Evolutionary conservation across 2,329 filamentous ascomycete genomes (phyloP), one percentile per base, ranked within the genome.

Genomic region (Pezicula carpinea): DNA sequence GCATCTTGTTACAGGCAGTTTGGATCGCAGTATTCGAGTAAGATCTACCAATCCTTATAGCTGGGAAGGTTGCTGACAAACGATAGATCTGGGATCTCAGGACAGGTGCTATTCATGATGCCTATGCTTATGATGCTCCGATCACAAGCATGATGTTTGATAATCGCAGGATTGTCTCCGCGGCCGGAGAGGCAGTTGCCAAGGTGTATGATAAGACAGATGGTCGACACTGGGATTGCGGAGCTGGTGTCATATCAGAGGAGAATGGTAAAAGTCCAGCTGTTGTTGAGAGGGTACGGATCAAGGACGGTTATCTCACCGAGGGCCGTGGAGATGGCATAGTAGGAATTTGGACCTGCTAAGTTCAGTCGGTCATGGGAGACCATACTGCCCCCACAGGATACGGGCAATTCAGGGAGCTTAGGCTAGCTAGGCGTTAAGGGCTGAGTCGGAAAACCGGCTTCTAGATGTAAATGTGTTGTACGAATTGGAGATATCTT

Each of bases 141-240:
- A 80, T 99, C 48, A 95, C 90, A 26, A 89, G 85, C 73, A 96
- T 97, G 90, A 95, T 95, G 85, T 99, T 99, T 65, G 93, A 99
- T 67, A 72, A 81, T 13, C 83, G 91, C 44, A 82, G 91, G 43
- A 99, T 99, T 56, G 90, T 93, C 29, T 82, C 87, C 44, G 92
- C 93, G 2, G 90, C 90, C 0, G 88, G 91, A 35, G 93, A 97
- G 67, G 84, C 90, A 60, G 89, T 97, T 19, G 91, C 93, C 58
- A 99, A 99, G 71, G 87, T 99, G 50, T 99, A 97, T 70, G 93
- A 99, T 71, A 97, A 97, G 76, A 85, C 89, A 3, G 93, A 99
- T 64, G 90, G 90, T 34, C 76, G 89, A 51, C 93, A 97, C 67
- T 99, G 93, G 93, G 89, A 96, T 66, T 96, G 91, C 67, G 93